Evolutionary conservation across 306 rosid genomes (phyloP).

Genomic region (Gastrolobium bilobum): DNA sequence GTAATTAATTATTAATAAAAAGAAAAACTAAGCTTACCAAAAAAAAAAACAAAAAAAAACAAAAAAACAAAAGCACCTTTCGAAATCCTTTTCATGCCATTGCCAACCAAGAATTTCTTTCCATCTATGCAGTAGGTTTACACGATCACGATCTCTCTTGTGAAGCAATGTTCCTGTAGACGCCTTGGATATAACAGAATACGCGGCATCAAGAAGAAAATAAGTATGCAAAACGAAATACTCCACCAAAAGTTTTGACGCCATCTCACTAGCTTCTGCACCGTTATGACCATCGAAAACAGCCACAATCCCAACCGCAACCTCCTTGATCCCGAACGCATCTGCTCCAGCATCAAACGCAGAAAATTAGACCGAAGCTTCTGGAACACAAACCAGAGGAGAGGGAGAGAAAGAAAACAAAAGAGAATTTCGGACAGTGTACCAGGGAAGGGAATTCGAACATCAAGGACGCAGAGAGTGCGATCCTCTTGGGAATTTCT

Average conservation of each 20-base stretch:
- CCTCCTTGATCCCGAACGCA: slow-evolving; percentile 74
- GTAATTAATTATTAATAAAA: not conserved
- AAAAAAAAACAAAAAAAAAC: no score
- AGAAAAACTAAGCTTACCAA: not conserved
- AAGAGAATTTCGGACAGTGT: not conserved
- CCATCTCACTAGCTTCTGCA: slow-evolving; percentile 95
- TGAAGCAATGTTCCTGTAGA: slow-evolving; percentile 54
- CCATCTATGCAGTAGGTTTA: slow-evolving; percentile 59
- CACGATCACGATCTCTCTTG: slow-evolving; percentile 53
- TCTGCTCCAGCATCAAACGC: slow-evolving; percentile 61
- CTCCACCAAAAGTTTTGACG: slow-evolving; percentile 87
- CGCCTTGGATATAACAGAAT: slow-evolving; percentile 64
- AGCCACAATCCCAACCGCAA: slow-evolving; percentile 81
- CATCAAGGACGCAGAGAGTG: slow-evolving; percentile 82
- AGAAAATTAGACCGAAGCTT: slow-evolving; percentile 37
- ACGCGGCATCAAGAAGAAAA: slow-evolving; percentile 92
- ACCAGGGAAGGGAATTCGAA: slow-evolving; percentile 88
- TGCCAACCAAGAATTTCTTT: slow-evolving; percentile 61
- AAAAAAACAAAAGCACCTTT: slow-evolving; percentile 62
- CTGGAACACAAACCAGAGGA: not conserved
- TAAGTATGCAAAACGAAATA: slow-evolving; percentile 89
- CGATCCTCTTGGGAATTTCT: slow-evolving; percentile 84
- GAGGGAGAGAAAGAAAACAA: not conserved
- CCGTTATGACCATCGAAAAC: slow-evolving; percentile 98
- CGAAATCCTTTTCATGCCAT: slow-evolving; percentile 60